A percentile compares a stretch with the other conserved stretches of the same genome.
These are phyloP conservation scores for Colletotrichum sp. DNA, from an alignment of 2,329 filamentous ascomycete genomes.

Conservation along the genomic window DNA sequence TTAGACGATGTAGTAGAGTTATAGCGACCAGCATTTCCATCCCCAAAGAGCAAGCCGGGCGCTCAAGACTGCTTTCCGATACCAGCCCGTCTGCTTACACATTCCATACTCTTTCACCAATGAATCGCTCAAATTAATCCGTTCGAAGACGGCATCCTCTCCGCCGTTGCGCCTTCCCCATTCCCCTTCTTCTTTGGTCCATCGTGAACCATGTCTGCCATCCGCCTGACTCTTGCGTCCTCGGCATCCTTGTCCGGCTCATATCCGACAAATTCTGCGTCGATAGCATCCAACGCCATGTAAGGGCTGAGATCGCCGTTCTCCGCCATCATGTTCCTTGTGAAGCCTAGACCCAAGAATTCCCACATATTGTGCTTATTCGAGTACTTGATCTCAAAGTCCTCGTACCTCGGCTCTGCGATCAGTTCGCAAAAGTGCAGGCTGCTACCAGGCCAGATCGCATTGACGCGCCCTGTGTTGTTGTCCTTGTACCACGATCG, in stretches of 20 bases:
- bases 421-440: neutral
- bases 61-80: neutral
- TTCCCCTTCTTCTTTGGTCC: neutral
- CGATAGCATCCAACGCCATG: neutral
- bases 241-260: neutral
- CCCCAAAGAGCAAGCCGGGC: neutral
- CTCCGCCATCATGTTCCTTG: neutral
- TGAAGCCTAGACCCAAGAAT: neutral
- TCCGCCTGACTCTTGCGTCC: neutral
- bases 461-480: neutral
- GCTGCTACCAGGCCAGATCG: neutral
- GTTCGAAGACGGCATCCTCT: neutral
- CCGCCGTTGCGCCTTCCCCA: rapidly evolving
- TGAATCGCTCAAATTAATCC: neutral
- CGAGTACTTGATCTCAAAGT: neutral
- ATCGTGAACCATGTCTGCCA: neutral
- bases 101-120: rapidly evolving
- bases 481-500: neutral
- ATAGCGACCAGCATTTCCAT: neutral
- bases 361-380: neutral
- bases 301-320: neutral
- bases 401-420: neutral
- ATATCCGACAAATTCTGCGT: neutral
- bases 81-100: neutral
- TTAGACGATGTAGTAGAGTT: neutral